Evolutionary conservation across 306 rosid genomes (phyloP), one percentile per base, ranked within the genome.

Genomic region (Quercus parvula): DNA sequence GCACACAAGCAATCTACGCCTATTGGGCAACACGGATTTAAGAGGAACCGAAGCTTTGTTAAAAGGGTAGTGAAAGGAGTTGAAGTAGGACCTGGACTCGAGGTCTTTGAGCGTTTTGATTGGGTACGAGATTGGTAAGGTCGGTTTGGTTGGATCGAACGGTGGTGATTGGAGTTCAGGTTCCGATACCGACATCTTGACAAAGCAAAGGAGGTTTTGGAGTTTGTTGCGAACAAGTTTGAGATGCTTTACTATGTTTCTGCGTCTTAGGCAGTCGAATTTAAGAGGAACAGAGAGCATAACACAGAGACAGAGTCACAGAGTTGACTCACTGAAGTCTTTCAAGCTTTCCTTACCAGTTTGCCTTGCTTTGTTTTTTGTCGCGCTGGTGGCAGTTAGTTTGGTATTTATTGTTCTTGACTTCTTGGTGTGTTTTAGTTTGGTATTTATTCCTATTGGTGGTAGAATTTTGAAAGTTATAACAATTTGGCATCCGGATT

Each of bases 11-110:
- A 92, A 71, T 28, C 98, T 86, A 10, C 90, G 92, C 86, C 99
- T 76, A 35, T 90, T 61, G 33, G 99, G 96, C 75, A 89, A 68
- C 17, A 85, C 81, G 11, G 71, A 9, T 76, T 19, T 80, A 6
- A 85, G 79, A 46, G 94, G 78, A 57, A 91, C 91, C 18, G 92
- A 81, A 55, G 96, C 83, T 75, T 20, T 88, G 89, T 93, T 95
- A 27, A 95, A 95, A 70, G 97, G 93, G 82, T 83, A 91, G 87
- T 95, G 98, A 83, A 95, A 95, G 75, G 97, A 93, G 8, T 87
- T 75, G 35, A 95, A 93, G 72, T 95, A 95, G 75, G 93, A 86
- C 64, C 91, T 81, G 20, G 96, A 85, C 22, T 91, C 84, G 22
- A 95, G 97, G 31, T 90, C 93, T 46, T 84, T 79, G 5, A 93